Evolutionary conservation across 257 asterid genomes (phyloP).

Genomic region (Nicotiana otophora): DNA sequence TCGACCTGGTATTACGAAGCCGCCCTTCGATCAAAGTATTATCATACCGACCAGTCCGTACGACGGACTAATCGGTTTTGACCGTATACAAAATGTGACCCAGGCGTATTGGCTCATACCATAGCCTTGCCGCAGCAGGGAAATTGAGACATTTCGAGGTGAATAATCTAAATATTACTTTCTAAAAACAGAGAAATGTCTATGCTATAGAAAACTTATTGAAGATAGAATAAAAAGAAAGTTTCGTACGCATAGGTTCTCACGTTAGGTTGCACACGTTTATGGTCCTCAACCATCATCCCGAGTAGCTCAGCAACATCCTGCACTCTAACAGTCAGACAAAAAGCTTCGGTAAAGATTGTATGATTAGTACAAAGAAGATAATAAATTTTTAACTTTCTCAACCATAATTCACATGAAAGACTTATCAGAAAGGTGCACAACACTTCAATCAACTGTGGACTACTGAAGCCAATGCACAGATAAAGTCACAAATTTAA

Average conservation of each 20-base stretch:
- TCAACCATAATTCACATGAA: conserved; percentile 4
- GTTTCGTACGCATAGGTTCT: conserved; percentile 94
- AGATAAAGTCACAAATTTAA: not conserved
- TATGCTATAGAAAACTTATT: not conserved
- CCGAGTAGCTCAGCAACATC: conserved; percentile 98
- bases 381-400: not conserved
- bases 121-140: not conserved
- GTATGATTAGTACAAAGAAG: not conserved
- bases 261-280: conserved; percentile 93
- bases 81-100: not conserved
- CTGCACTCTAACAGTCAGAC: conserved; percentile 64
- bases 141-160: not conserved
- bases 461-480: not conserved
- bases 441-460: not conserved
- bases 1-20: too few species aligned
- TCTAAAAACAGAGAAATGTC: not conserved
- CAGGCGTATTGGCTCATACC: not conserved
- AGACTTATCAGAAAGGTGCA: not conserved
- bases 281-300: conserved; percentile 97
- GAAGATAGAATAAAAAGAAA: conserved; percentile 15
- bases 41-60: too few species aligned
- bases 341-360: conserved; percentile 16
- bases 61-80: too few species aligned
- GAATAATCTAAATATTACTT: not conserved
- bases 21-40: too few species aligned